Evolutionary conservation across 164 flowering plant genomes (phyloP), one percentile per base, ranked within the genome.

Genomic region (Houttuynia cordata): DNA sequence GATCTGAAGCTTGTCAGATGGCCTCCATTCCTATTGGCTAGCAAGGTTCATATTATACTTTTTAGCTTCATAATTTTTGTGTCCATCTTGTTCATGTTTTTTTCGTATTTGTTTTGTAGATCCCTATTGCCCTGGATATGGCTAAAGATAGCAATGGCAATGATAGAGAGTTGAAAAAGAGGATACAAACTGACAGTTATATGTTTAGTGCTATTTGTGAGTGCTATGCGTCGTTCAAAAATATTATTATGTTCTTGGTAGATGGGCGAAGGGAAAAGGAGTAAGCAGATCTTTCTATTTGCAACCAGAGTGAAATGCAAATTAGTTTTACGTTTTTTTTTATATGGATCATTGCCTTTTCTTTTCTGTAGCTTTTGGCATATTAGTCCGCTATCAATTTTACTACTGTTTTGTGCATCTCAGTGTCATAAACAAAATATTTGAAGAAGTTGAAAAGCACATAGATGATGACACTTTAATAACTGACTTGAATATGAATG

Each of bases 11-110:
- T 86, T 51, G 81, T 81, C 24, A 97, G 82, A 66, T 93, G 98
- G 98, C 98, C 98, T 70, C 98, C 98, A 7, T 93, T 93, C 74
- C 72, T 87, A 58, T 90, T 93, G 66, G 98, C 98, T 41, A 93
- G 97, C 92, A 93, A 87, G 96, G 98, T 93, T 60, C 17, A 17
- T 12, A 4, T 45, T 45, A 45, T 12, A 17, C 12, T 45, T 12
- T 2, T 45, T 45, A 45, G 2, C 14, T 45, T 45, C 17, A 12
- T 17, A 10, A 7, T 0, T 45, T 8, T 8, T 3, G 49, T 2
- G 12, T 10, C 49, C 17, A 45, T 45, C 17, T 45, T 12, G 14
- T 45, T 7, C 17, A 45, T 7, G 13, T 45, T 12, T 45, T 8
- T 45, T 14, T 24, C 64, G 19, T 51, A 13, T 74, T 13, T 68